phyloP scores from a whole-genome alignment of 2,329 filamentous ascomycete genomes.

The Cercospora sp. region DNA sequence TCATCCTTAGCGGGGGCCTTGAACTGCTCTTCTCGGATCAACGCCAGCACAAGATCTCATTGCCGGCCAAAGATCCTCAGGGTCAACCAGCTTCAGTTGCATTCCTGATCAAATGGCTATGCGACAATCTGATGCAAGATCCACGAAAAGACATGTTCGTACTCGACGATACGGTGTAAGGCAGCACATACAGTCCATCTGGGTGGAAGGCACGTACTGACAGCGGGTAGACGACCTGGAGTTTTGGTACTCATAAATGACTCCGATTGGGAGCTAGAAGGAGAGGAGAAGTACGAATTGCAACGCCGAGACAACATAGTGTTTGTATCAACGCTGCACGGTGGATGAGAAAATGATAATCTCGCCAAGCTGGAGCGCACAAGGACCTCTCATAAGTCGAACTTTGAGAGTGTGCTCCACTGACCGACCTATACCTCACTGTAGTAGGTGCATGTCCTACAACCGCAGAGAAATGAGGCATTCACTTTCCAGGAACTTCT shows the following conservation, averaged over 20 bases:
- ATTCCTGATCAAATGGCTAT: conserved; percentile 76
- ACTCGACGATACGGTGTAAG: conserved; percentile 77
- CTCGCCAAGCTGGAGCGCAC: not conserved
- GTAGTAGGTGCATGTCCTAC: not conserved
- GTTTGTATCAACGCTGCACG: conserved; percentile 95
- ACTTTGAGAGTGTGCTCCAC: not conserved
- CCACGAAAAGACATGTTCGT: conserved; percentile 84
- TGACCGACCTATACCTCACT: not conserved
- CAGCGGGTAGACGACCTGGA: conserved; percentile 71
- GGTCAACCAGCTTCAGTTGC: conserved; percentile 67
- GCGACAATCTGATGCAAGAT: conserved; percentile 81
- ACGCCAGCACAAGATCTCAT: conserved; percentile 66
- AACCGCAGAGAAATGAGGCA: not conserved
- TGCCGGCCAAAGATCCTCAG: conserved; percentile 64
- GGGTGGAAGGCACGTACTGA: not conserved
- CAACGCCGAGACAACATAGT: conserved; percentile 81
- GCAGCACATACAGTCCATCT: not conserved
- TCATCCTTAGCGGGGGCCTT: conserved; percentile 68
- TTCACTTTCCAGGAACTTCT: not conserved
- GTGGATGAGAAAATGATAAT: conserved; percentile 59
- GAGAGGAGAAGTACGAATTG: conserved; percentile 85
- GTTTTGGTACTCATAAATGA: conserved; percentile 98
- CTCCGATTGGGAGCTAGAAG: conserved; percentile 96
- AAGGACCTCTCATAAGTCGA: not conserved
- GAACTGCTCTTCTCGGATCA: conserved; percentile 91